Conservation (phyloP, 129 eudicot genomes). For the Tanacetum coccineum region DNA sequence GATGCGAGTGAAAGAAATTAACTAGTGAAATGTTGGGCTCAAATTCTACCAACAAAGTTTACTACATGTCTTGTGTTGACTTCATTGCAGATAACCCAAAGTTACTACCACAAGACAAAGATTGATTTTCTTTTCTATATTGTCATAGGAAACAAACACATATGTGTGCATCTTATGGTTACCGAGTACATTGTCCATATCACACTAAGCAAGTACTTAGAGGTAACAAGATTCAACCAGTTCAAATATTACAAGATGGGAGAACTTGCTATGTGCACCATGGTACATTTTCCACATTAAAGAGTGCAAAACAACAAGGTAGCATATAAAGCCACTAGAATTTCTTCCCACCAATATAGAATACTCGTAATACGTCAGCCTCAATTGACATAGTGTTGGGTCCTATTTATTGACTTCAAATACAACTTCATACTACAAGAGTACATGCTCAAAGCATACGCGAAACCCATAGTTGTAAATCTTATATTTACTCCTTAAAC, state of each 20-base stretch:
- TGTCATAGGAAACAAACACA: background rate
- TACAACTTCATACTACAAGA: background rate
- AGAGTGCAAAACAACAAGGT: slow-evolving; percentile 11
- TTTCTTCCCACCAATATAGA: slow-evolving; percentile 2
- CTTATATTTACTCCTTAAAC: slow-evolving; percentile 1
- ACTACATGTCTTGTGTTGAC: background rate
- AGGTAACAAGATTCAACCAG: slow-evolving; percentile 6
- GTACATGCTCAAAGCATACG: slow-evolving; percentile 6
- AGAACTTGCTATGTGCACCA: background rate
- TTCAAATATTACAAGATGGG: slow-evolving; percentile 8
- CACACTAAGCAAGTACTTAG: background rate
- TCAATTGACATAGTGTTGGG: background rate
- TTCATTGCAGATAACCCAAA: no score
- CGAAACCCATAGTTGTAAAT: background rate
- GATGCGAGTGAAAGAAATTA: slow-evolving; percentile 1
- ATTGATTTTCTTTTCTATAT: no score
- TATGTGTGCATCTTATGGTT: slow-evolving; percentile 4
- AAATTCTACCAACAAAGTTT: slow-evolving; percentile 10
- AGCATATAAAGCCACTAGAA: background rate
- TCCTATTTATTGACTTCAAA: slow-evolving; percentile 1
- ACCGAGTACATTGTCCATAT: background rate
- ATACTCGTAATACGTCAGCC: slow-evolving; percentile 8
- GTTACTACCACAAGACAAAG: background rate
- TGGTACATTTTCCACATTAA: slow-evolving; percentile 11
- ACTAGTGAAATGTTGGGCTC: background rate